Evolutionary conservation across 495 filamentous ascomycete species (phyloP), one percentile per base, ranked within the genome.

Genomic region (Jackrogersella minutella): DNA sequence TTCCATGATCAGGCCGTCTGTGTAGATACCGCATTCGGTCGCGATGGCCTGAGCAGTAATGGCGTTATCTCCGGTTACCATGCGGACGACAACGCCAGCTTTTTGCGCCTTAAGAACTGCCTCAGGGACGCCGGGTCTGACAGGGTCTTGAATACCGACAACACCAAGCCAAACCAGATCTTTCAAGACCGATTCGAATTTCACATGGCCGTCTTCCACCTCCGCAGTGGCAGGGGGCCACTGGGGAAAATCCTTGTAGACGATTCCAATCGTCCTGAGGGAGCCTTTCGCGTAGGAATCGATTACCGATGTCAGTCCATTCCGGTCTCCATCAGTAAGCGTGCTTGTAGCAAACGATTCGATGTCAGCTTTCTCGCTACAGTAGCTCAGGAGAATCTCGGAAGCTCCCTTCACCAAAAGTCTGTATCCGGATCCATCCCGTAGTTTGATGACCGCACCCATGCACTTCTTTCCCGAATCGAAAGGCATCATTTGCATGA

Each of bases 61-160:
- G 52, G 93, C 81, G 65, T 95, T 96, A 70, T 97, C 93, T 57
- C 93, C 93, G 22, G 93, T 97, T 13, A 97, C 92, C 93, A 97
- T 96, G 33, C 91, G 87, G 11, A 95, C 91, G 66, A 87, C 88
- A 41, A 97, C 91, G 66, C 93, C 93, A 30, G 93, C 93, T 21
- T 84, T 78, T 65, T 91, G 87, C 52, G 90, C 93, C 52, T 86
- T 81, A 17, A 79, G 75, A n/a, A 97, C 92, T 5, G 93, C 89
- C 26, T 93, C 88, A 9, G 83, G 78, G 13, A 95, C 92, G 63
- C 92, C 93, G 5, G 78, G 76, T 51, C 90, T 83, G 22, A 93
- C 80, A n/a, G 90, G 89, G 71, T 93, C 91, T 64, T 91, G 89
- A 40, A 93, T 91, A 68, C 91, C 91, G 31, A 91, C 84, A 39